Evolutionary conservation across 176 grass and related monocot species (phyloP), one percentile per base, ranked within the genome.

Genomic region (Cocos nucifera): DNA sequence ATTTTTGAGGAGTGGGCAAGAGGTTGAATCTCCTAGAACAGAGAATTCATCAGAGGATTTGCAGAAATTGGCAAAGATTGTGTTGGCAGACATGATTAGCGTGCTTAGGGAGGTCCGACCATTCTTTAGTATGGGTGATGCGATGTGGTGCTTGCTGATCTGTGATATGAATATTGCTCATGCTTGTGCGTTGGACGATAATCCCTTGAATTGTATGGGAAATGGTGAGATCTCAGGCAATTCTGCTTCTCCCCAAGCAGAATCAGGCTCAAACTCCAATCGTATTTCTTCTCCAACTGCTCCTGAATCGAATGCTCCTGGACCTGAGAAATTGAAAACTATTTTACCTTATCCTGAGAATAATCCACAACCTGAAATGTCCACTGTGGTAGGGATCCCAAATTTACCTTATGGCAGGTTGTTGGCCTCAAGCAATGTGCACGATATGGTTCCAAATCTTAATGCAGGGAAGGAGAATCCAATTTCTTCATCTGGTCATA

Each of bases 141-240:
- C 70, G 22, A 62, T 73, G 70, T 73, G 70, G 70, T 55, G 35
- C 26, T 73, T 73, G 59, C 51, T 73, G 28, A 53, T 73, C 22
- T 22, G 26, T 44, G 70, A 73, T 39, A 39, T 44, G n/a, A 63
- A 73, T 23, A 24, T 73, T 62, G 55, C 18, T 9, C 22, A 54
- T 35, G 58, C 70, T 22, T 62, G 58, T 7, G 25, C 51, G 9
- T 22, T 54, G 2, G 50, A 54, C 14, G 19, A 6, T 4, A 52
- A 55, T 53, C 19, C 58, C 29, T 53, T 22, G 14, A 53, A 25
- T 17, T 2, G 28, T 54, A 16, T 17, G 30, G 58, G 14, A 62
- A 62, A 22, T 32, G 32, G 12, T 54, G 59, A 61, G 8, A 15
- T 20, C 17, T n/a, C 56, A 59, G 44, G 56, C 35, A 9, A 14